A percentile compares a stretch with the other conserved stretches of the same genome.
Evolutionary conservation across 139 green algal genomes (phyloP).

Genomic region (Chlorella ohadii): DNA sequence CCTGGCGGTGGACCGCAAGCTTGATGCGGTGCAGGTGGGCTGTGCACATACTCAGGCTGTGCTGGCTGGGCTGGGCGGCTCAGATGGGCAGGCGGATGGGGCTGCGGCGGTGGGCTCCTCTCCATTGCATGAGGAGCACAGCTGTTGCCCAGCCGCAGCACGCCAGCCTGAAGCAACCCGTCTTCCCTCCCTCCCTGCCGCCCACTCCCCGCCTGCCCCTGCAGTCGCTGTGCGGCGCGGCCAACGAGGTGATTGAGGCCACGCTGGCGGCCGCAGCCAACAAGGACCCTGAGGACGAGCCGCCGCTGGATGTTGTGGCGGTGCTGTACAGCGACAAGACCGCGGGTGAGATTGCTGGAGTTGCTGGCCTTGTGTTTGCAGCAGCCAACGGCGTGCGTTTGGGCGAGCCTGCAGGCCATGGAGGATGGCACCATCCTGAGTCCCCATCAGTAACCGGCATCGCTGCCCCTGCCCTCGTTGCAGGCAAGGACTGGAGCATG

Average conservation of each 20-base stretch:
- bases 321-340: constrained; percentile 17
- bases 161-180: no score
- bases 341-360: not conserved
- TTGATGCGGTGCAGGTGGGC: constrained; percentile 44
- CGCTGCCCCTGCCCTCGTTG: no score
- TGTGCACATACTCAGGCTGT: not conserved
- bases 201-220: not conserved
- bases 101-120: no score
- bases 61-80: not conserved
- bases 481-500: constrained; percentile 55
- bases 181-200: not conserved
- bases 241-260: constrained; percentile 46
- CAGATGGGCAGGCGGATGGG: no score
- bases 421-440: no score
- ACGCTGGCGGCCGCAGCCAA: constrained; percentile 17
- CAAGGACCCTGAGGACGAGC: constrained; percentile 47
- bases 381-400: no score
- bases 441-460: no score
- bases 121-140: no score
- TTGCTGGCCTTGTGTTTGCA: no score
- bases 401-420: no score
- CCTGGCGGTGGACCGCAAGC: constrained; percentile 49
- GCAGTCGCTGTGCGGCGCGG: constrained; percentile 41
- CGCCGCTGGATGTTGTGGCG: constrained; percentile 32
- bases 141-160: no score